A percentile compares a stretch with the other conserved stretches of the same genome.
These are phyloP conservation scores for Pisolithus orientalis DNA, from an alignment of 768 basidiomycete species.

Conservation along the genomic window DNA sequence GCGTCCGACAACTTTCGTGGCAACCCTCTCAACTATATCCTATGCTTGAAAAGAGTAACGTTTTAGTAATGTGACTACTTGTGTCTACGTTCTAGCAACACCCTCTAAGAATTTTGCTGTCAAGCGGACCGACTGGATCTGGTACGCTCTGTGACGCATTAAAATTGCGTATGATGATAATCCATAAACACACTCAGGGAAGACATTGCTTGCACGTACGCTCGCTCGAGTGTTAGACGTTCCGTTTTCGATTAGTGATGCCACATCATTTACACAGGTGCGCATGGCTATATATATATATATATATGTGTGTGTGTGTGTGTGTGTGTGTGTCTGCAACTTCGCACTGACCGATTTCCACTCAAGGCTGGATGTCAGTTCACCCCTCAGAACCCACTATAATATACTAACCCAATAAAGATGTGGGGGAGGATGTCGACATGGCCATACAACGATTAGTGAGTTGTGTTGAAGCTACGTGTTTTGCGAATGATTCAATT, in stretches of 20 bases:
- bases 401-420: conserved; percentile 31
- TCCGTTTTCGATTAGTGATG: conserved; percentile 90
- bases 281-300: conserved; percentile 9
- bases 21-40: conserved; percentile 41
- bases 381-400: neutral
- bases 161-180: neutral
- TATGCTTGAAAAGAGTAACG: conserved; percentile 92
- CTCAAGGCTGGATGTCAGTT: conserved; percentile 65
- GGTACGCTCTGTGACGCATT: conserved; percentile 38
- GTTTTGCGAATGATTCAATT: conserved; percentile 2
- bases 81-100: conserved; percentile 1
- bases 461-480: conserved; percentile 13
- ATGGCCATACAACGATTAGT: conserved; percentile 83
- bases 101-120: conserved; percentile 4
- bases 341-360: conserved; percentile 8
- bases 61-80: conserved; percentile 72
- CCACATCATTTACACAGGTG: conserved; percentile 90
- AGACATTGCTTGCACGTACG: conserved; percentile 86
- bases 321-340: too few relatives aligned
- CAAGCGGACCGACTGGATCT: conserved; percentile 80
- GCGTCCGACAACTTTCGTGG: conserved; percentile 30
- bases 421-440: conserved; percentile 97
- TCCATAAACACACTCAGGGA: conserved; percentile 42
- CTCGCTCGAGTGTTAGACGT: conserved; percentile 89
- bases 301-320: too few relatives aligned